Conservation (phyloP, 2,329 filamentous ascomycete species). For the Laburnicola sp. region DNA sequence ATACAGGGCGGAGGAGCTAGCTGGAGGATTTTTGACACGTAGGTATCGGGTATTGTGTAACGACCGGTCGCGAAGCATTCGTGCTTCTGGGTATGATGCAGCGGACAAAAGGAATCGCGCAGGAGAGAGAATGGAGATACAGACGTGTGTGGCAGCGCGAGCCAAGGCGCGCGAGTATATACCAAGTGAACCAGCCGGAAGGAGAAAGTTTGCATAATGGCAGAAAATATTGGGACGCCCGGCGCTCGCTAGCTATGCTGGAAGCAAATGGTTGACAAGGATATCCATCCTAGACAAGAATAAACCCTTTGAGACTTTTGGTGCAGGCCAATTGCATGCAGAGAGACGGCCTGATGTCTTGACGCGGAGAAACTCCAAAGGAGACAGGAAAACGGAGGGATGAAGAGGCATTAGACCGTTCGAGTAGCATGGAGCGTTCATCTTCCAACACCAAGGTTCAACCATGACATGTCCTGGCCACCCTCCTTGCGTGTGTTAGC, state of each 20-base stretch:
- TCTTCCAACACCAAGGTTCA: slow-evolving; percentile 64
- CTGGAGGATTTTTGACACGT: slow-evolving; percentile 12
- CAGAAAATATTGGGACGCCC: slow-evolving; percentile 17
- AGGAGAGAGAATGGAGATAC: slow-evolving; percentile 11
- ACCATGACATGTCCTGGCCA: slow-evolving; percentile 73
- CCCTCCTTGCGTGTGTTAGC: slow-evolving; percentile 25
- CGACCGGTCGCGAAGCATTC: slow-evolving; percentile 35
- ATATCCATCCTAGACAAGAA: slow-evolving; percentile 4
- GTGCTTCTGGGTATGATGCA: slow-evolving; percentile 20
- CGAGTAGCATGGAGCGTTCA: slow-evolving; percentile 15
- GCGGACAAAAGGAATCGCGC: slow-evolving; percentile 13
- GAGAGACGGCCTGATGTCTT: slow-evolving; percentile 12
- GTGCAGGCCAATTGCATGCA: slow-evolving; percentile 13
- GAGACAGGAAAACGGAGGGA: slow-evolving; percentile 8
- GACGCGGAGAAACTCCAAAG: slow-evolving; percentile 3
- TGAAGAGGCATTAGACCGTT: slow-evolving; percentile 1
- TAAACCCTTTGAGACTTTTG: slow-evolving; percentile 18
- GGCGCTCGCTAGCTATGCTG: slow-evolving; percentile 24
- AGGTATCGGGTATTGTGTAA: slow-evolving; percentile 43
- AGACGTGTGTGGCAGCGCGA: slow-evolving; percentile 12
- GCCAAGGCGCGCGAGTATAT: slow-evolving; percentile 5
- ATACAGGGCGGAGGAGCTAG: slow-evolving; percentile 7
- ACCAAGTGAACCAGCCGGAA: slow-evolving; percentile 8
- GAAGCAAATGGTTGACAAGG: slow-evolving; percentile 10
- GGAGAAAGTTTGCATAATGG: slow-evolving; percentile 13